Evolutionary conservation across 202 grass and related monocot species (phyloP).

Genomic region (Saccharum hybrid): DNA sequence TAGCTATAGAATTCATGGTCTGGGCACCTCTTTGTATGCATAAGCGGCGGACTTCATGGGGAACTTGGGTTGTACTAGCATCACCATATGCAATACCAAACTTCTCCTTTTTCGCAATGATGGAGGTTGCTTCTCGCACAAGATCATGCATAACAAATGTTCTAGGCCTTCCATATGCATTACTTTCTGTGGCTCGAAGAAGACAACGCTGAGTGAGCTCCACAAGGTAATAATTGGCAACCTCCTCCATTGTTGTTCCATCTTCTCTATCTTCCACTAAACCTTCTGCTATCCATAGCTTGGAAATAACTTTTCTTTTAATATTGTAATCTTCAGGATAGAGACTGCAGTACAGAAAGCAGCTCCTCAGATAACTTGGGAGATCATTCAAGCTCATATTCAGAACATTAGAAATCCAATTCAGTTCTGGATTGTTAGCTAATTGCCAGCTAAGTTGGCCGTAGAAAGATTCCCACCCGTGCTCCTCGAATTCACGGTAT

Average conservation of each 20-base stretch:
- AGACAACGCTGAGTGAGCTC: slow-evolving; percentile 58
- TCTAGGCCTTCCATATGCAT: slow-evolving; percentile 46
- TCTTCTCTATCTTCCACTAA: slow-evolving; percentile 42
- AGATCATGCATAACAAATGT: slow-evolving; percentile 58
- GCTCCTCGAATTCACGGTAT: slow-evolving; percentile 24
- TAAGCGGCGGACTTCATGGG: slow-evolving; percentile 32
- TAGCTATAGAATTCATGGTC: neutral
- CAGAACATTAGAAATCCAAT: slow-evolving; percentile 34
- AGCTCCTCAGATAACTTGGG: slow-evolving; percentile 48
- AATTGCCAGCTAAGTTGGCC: slow-evolving; percentile 48
- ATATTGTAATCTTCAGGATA: slow-evolving; percentile 51
- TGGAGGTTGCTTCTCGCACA: slow-evolving; percentile 34
- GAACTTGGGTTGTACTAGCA: neutral
- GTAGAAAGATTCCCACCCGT: slow-evolving; percentile 41
- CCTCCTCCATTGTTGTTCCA: slow-evolving; percentile 49
- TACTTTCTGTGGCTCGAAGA: slow-evolving; percentile 50
- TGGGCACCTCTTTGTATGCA: slow-evolving; percentile 28
- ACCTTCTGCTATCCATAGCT: slow-evolving; percentile 54
- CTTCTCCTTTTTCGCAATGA: slow-evolving; percentile 44
- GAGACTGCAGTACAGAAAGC: slow-evolving; percentile 49
- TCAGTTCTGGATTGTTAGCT: slow-evolving; percentile 39
- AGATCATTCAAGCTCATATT: slow-evolving; percentile 56
- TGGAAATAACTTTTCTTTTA: slow-evolving; percentile 15
- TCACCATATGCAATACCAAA: slow-evolving; percentile 36
- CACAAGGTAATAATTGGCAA: slow-evolving; percentile 40